Percentiles rank a stretch among this genome's conserved stretches.
phyloP scores from a whole-genome alignment of 331 rosid species.

The Phaseolus coccineus region DNA sequence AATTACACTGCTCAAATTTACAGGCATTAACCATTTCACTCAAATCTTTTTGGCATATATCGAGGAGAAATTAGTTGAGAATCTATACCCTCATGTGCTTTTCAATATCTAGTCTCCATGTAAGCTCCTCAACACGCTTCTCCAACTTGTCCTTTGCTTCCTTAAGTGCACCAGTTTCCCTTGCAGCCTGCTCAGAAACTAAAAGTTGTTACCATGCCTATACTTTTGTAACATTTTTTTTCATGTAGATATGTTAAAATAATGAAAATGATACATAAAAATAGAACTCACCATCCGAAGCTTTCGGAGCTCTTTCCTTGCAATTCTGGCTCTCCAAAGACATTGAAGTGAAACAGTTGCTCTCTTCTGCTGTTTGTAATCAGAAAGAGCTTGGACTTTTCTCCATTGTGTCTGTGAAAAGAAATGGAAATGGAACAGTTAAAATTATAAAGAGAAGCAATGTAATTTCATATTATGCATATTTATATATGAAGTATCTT shows the following conservation, averaged over 20 bases:
- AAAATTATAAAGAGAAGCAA: slow-evolving; percentile 7
- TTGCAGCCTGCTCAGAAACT: slow-evolving; percentile 71
- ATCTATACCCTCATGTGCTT: slow-evolving; percentile 79
- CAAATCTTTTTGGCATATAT: slow-evolving; percentile 12
- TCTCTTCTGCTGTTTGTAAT: slow-evolving; percentile 71
- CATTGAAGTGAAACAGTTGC: slow-evolving; percentile 78
- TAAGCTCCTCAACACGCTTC: slow-evolving; percentile 92
- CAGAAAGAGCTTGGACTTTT: slow-evolving; percentile 61
- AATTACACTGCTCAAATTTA: slow-evolving; percentile 6
- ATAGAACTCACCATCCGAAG: slow-evolving; percentile 65
- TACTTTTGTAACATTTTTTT: slow-evolving; percentile 27
- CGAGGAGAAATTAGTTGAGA: slow-evolving; percentile 36
- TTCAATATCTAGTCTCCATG: slow-evolving; percentile 89
- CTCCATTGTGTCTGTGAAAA: slow-evolving; percentile 81
- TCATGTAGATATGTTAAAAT: slow-evolving; percentile 10
- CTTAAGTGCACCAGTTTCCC: slow-evolving; percentile 92
- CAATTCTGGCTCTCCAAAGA: slow-evolving; percentile 82
- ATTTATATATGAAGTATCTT: slow-evolving; percentile 29
- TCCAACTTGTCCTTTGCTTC: slow-evolving; percentile 96
- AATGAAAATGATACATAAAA: slow-evolving; percentile 16
- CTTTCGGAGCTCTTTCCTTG: slow-evolving; percentile 83
- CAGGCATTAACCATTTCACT: slow-evolving; percentile 16
- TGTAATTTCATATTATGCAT: slow-evolving; percentile 4
- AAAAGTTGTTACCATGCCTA: slow-evolving; percentile 23
- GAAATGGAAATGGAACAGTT: slow-evolving; percentile 10